phyloP scores from a whole-genome alignment of 768 basidiomycete species.

The Rhizopogon vinicolor region DNA sequence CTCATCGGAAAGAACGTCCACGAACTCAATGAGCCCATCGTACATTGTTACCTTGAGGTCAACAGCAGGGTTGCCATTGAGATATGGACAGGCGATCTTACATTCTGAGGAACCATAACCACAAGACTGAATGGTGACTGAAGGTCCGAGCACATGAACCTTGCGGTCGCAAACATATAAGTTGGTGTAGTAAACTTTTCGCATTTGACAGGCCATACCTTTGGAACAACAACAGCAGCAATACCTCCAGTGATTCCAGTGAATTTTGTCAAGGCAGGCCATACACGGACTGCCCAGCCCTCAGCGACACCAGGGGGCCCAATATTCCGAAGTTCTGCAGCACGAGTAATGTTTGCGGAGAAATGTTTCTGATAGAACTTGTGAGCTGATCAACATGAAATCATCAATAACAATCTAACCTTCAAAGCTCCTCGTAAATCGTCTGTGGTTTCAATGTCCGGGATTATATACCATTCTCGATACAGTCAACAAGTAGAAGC shows the following conservation, averaged over 20 bases:
- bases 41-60: conserved; percentile 1
- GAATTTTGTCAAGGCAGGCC: conserved; percentile 2
- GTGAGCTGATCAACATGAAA: neutral
- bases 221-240: conserved; percentile 1
- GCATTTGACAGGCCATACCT: neutral
- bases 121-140: neutral
- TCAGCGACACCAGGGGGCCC: neutral
- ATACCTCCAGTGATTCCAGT: conserved; percentile 3
- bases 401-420: neutral
- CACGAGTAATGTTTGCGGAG: conserved; percentile 9
- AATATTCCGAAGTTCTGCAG: conserved; percentile 11
- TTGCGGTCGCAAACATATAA: neutral
- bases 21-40: conserved; percentile 3
- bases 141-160: conserved; percentile 5
- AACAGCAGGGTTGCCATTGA: neutral
- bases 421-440: conserved; percentile 11
- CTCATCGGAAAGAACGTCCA: neutral
- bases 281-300: conserved; percentile 3
- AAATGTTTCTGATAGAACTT: neutral
- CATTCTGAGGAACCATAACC: conserved; percentile 1
- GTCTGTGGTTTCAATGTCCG: conserved; percentile 8
- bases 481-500: conserved; percentile 12
- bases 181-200: neutral
- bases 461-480: conserved; percentile 9
- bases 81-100: neutral